Percentiles rank a stretch among this genome's conserved stretches.
Evolutionary conservation across 257 asterid genomes (phyloP).

Genomic region (Nyctanthes arbortristis): DNA sequence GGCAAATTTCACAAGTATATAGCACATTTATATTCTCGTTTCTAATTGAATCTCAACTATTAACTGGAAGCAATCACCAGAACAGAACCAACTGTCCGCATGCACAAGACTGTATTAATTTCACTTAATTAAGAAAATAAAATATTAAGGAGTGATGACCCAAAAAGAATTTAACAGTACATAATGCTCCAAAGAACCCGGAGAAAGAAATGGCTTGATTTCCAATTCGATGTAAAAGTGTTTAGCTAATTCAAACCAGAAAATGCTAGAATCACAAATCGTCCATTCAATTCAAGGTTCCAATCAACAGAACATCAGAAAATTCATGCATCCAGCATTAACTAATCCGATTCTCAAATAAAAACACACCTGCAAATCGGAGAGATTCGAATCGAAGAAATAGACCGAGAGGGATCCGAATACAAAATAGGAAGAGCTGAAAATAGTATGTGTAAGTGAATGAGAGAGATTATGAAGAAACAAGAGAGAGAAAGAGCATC

Average conservation of each 20-base stretch:
- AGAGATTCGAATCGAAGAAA: conserved; percentile 3
- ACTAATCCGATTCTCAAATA: conserved; percentile 4
- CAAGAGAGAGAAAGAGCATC: conserved; percentile 33
- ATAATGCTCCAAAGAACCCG: conserved; percentile 16
- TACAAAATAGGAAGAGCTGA: conserved; percentile 8
- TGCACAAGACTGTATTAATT: neutral
- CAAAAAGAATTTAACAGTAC: conserved; percentile 3
- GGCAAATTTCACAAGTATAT: conserved; percentile 1
- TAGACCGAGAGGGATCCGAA: conserved; percentile 28
- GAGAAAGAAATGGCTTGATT: neutral
- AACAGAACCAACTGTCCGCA: neutral
- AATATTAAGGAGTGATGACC: conserved; percentile 3
- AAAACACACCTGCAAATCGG: conserved; percentile 14
- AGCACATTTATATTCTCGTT: conserved; percentile 7
- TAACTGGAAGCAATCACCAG: neutral
- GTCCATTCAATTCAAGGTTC: conserved; percentile 4
- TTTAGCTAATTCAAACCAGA: conserved; percentile 9
- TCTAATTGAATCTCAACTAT: neutral
- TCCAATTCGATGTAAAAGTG: conserved; percentile 13
- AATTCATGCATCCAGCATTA: conserved; percentile 21
- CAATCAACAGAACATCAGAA: conserved; percentile 19
- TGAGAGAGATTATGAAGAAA: conserved; percentile 16
- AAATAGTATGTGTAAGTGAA: neutral
- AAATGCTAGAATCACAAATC: conserved; percentile 15
- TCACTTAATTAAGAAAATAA: neutral